Conservation (phyloP, 768 basidiomycete species). For the Cystofilobasidium capitatum region DNA sequence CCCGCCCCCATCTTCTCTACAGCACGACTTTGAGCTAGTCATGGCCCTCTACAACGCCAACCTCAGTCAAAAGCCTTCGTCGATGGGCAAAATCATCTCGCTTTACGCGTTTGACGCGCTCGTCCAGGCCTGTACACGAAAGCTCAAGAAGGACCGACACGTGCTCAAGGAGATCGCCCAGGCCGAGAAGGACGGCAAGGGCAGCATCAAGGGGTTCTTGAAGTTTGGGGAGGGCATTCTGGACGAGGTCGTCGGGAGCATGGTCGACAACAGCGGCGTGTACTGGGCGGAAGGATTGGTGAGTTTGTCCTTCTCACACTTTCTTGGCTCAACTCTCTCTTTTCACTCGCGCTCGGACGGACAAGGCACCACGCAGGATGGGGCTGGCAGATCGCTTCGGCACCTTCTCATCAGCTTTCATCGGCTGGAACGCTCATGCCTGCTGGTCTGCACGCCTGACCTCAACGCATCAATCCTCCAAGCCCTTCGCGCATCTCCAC, state of each 20-base stretch:
- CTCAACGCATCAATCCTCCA: no score
- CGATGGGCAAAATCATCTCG: not conserved
- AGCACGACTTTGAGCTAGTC: not conserved
- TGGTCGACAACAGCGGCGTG: not conserved
- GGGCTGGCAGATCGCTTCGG: no score
- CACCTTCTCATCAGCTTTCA: no score
- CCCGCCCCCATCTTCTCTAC: no score
- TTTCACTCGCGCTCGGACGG: not conserved
- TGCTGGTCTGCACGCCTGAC: no score
- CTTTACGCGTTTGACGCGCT: conserved; percentile 1
- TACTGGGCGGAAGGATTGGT: not conserved
- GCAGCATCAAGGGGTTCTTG: not conserved
- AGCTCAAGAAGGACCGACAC: not conserved
- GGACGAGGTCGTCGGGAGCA: not conserved
- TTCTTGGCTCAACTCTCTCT: not conserved
- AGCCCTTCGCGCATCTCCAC: not conserved
- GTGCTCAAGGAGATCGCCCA: not conserved
- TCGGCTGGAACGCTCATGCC: not conserved
- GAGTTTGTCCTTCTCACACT: not conserved
- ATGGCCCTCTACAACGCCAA: not conserved
- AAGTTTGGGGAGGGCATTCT: not conserved
- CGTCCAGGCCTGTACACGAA: not conserved
- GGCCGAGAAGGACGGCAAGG: not conserved
- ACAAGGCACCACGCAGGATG: not conserved
- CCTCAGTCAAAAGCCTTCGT: not conserved